Evolutionary conservation across 176 grass and related monocot species (phyloP).

Genomic region (Tillandsia fasciculata): DNA sequence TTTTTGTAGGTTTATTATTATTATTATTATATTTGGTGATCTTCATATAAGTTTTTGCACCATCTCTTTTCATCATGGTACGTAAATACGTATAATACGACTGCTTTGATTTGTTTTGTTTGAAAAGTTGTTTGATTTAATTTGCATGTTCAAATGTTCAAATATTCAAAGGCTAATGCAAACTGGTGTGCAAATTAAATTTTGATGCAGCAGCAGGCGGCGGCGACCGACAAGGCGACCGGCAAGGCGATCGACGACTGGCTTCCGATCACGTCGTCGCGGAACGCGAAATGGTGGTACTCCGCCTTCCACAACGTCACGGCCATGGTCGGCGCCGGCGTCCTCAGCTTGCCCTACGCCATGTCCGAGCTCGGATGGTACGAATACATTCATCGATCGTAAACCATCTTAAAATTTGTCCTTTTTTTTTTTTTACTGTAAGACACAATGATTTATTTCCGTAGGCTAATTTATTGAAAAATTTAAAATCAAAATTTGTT

Average conservation of each 20-base stretch:
- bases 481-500: too few species aligned
- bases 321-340: constrained; percentile 2
- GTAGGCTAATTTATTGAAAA: too few species aligned
- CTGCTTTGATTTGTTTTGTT: too few species aligned
- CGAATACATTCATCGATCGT: not conserved
- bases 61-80: too few species aligned
- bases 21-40: too few species aligned
- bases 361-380: constrained; percentile 12
- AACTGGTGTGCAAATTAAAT: not conserved
- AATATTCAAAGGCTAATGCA: not conserved
- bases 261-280: constrained; percentile 5
- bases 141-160: too few species aligned
- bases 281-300: constrained; percentile 8
- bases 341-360: not conserved
- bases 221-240: not conserved
- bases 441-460: not conserved
- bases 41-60: too few species aligned
- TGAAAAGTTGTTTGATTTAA: too few species aligned
- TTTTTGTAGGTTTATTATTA: too few species aligned
- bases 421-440: not conserved
- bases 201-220: not conserved
- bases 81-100: too few species aligned
- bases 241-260: not conserved
- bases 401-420: not conserved
- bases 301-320: constrained; percentile 14